Evolutionary conservation across 2,329 filamentous ascomycete genomes (phyloP).

Genomic region (Cladosporium sp.): DNA sequence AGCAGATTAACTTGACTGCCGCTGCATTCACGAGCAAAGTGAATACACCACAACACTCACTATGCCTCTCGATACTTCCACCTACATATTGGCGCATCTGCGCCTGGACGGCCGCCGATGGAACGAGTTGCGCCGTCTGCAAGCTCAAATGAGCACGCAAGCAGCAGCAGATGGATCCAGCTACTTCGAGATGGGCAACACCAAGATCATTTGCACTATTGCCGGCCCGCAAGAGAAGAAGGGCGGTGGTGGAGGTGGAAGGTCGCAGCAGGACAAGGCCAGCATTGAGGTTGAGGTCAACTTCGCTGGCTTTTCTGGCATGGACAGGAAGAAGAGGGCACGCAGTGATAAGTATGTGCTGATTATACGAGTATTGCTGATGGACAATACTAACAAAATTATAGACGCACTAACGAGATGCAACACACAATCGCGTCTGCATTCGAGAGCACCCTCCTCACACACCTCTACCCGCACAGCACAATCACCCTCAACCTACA

Average conservation of each 20-base stretch:
- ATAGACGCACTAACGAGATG: constrained; percentile 76
- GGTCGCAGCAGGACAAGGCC: constrained; percentile 50
- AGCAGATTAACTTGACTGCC: neutral
- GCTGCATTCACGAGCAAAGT: neutral
- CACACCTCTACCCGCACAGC: constrained; percentile 84
- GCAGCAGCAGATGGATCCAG: constrained; percentile 88
- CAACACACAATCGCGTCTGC: constrained; percentile 76
- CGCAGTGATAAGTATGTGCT: constrained; percentile 72
- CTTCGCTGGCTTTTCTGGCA: constrained; percentile 82
- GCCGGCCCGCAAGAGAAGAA: constrained; percentile 76
- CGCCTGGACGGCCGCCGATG: constrained; percentile 76
- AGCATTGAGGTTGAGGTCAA: constrained; percentile 79
- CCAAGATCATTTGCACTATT: constrained; percentile 91
- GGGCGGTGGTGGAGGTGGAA: constrained; percentile 43
- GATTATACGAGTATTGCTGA: too few relatives aligned
- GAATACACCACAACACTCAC: constrained; percentile 22
- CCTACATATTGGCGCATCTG: constrained; percentile 79
- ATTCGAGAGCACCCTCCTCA: constrained; percentile 76
- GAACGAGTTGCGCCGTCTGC: constrained; percentile 91
- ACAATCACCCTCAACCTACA: constrained; percentile 82
- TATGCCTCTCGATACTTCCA: constrained; percentile 95
- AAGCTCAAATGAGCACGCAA: constrained; percentile 89
- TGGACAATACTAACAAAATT: constrained; percentile 12
- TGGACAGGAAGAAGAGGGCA: constrained; percentile 76
- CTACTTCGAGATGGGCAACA: constrained; percentile 96